Evolutionary conservation across 73 alveolate genomes (phyloP).

Genomic region (Diophrys sp.): DNA sequence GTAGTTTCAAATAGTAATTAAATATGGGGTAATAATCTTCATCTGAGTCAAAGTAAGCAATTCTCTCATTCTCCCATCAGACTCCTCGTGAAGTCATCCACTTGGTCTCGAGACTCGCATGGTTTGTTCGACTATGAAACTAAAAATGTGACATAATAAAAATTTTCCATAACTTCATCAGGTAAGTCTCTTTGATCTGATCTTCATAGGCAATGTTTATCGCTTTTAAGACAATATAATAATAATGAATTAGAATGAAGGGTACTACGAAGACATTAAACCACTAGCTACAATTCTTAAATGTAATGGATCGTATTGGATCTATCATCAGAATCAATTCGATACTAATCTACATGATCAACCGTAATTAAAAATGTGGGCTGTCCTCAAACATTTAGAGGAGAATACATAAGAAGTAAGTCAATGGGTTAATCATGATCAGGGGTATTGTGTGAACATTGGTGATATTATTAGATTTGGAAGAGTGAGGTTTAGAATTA

Average conservation of each 20-base stretch:
- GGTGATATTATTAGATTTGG: slow-evolving; percentile 58
- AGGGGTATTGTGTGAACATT: slow-evolving; percentile 14
- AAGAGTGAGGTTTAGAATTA: slow-evolving; percentile 40
- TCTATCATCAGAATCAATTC: background rate
- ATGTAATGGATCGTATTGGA: background rate
- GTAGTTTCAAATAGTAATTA: too few species aligned
- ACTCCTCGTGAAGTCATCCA: background rate
- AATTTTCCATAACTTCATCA: background rate
- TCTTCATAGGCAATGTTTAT: background rate
- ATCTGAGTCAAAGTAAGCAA: background rate
- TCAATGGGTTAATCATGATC: background rate
- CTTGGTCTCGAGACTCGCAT: slow-evolving; percentile 5
- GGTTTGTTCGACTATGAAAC: slow-evolving; percentile 7
- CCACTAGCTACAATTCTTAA: background rate
- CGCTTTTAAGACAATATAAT: background rate
- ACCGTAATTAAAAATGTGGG: background rate
- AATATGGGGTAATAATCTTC: background rate
- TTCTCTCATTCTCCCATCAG: too few species aligned
- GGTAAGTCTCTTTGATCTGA: background rate
- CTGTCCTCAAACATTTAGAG: background rate
- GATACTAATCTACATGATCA: background rate
- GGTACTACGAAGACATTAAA: background rate
- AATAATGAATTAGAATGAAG: background rate
- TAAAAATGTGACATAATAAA: too few species aligned
- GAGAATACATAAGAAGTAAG: background rate